Evolutionary conservation across 2,329 filamentous ascomycete genomes (phyloP).

Genomic region (Gaeumannomyces sp.): DNA sequence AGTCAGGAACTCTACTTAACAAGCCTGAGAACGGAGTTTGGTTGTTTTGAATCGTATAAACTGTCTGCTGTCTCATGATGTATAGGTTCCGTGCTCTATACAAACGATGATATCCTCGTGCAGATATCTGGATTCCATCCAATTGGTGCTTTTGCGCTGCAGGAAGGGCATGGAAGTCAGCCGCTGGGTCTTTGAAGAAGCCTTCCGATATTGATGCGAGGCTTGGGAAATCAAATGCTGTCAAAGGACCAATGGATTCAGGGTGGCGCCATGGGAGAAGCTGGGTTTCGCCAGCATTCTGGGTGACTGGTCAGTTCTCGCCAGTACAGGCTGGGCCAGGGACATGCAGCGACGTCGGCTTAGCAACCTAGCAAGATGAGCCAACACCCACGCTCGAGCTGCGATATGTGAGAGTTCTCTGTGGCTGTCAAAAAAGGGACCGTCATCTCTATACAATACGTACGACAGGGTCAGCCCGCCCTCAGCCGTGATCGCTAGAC

Average conservation of each 20-base stretch:
- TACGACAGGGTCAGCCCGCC: not conserved
- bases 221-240: not conserved
- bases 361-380: no score
- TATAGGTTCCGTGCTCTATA: no score
- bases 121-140: not conserved
- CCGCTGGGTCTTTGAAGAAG: no score
- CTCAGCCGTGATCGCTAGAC: not conserved
- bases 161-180: not conserved
- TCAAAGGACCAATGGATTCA: no score
- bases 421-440: not conserved
- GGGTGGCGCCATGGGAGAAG: not conserved
- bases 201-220: no score
- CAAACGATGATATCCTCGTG: no score
- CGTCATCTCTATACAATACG: no score
- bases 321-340: no score
- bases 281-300: not conserved
- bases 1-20: not conserved
- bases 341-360: no score
- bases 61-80: slow-evolving; percentile 1
- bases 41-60: not conserved
- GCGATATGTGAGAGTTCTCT: no score
- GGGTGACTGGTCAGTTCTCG: not conserved
- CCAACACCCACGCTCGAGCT: no score
- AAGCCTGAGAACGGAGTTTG: not conserved
- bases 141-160: not conserved